phyloP scores from a whole-genome alignment of 2,329 filamentous ascomycete species.

The Nigrospora sphaerica region DNA sequence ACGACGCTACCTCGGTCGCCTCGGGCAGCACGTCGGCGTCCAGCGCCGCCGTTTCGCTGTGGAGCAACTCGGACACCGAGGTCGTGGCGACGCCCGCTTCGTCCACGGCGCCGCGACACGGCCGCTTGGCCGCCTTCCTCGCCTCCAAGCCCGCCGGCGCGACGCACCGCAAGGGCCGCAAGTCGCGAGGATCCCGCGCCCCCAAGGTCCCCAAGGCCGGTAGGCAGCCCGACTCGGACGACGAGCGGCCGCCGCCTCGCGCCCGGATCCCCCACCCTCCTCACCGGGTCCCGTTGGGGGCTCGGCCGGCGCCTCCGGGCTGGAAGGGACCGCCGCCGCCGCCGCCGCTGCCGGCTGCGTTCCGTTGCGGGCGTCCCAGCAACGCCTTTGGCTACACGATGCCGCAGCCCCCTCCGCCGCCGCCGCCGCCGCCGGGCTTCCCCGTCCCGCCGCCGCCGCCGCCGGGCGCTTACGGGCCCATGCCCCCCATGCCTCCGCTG shows the following conservation, averaged over 20 bases:
- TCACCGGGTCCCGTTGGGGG: constrained; percentile 2
- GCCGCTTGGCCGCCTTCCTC: too few relatives aligned
- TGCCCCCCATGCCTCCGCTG: not conserved
- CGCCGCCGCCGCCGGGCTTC: not conserved
- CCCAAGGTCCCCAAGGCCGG: constrained; percentile 1
- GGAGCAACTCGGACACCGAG: constrained; percentile 18
- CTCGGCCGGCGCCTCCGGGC: constrained; percentile 8
- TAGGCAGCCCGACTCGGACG: constrained; percentile 6
- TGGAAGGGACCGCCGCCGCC: constrained; percentile 6
- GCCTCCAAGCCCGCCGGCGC: too few relatives aligned
- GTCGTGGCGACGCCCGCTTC: constrained; percentile 4
- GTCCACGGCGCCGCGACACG: too few relatives aligned
- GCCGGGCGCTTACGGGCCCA: not conserved
- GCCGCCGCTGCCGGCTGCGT: not conserved
- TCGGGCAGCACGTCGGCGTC: constrained; percentile 15
- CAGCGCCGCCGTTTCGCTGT: constrained; percentile 14
- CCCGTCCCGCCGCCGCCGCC: not conserved
- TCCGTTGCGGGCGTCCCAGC: not conserved
- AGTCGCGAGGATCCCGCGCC: not conserved
- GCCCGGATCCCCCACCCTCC: constrained; percentile 1
- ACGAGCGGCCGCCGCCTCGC: constrained; percentile 1
- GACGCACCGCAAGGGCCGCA: not conserved
- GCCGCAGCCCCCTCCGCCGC: constrained; percentile 1
- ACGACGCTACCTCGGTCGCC: constrained; percentile 15
- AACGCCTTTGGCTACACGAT: not conserved